phyloP scores from a whole-genome alignment of 2,329 filamentous ascomycete species.

The Diplodia mutila region DNA sequence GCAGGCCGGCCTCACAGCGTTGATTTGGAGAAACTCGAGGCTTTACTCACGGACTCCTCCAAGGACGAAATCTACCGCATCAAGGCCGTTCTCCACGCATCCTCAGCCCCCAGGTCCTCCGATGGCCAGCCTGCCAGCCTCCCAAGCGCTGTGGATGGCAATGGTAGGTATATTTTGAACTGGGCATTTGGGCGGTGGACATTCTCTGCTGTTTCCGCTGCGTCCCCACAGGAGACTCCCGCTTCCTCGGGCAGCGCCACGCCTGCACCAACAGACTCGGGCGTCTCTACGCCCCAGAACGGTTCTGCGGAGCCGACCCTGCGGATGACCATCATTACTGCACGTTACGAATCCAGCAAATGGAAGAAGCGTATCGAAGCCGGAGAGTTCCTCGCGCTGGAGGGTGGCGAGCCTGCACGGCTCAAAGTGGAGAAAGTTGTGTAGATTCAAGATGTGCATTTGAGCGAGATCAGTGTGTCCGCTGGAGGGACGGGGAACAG shows the following conservation, averaged over 20 bases:
- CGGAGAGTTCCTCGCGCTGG: conserved; percentile 49
- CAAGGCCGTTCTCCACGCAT: conserved; percentile 67
- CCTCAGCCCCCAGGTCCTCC: conserved; percentile 52
- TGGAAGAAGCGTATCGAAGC: conserved; percentile 75
- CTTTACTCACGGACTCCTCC: conserved; percentile 71
- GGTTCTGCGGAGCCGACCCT: conserved; percentile 61
- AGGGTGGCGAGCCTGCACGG: conserved; percentile 27
- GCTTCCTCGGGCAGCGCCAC: conserved; percentile 32
- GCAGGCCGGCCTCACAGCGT: conserved; percentile 54
- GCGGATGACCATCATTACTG: conserved; percentile 76
- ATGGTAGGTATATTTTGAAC: conserved; percentile 81
- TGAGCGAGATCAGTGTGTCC: too few relatives aligned
- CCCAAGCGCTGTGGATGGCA: conserved; percentile 43
- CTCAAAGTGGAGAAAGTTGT: conserved; percentile 19
- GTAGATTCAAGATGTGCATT: neutral
- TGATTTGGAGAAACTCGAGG: conserved; percentile 63
- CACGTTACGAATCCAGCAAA: conserved; percentile 71
- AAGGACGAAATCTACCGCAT: conserved; percentile 97
- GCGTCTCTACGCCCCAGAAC: conserved; percentile 31
- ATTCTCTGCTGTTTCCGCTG: conserved; percentile 65
- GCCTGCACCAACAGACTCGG: conserved; percentile 30
- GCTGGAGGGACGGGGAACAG: neutral
- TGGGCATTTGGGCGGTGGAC: conserved; percentile 98
- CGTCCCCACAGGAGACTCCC: conserved; percentile 32
- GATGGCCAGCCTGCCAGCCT: conserved; percentile 43